Percentiles rank a stretch among this genome's conserved stretches.
These are phyloP conservation scores for Gigaspora rosea DNA, from an alignment of 192 early-diverging fungal genomes.

Conservation along the genomic window DNA sequence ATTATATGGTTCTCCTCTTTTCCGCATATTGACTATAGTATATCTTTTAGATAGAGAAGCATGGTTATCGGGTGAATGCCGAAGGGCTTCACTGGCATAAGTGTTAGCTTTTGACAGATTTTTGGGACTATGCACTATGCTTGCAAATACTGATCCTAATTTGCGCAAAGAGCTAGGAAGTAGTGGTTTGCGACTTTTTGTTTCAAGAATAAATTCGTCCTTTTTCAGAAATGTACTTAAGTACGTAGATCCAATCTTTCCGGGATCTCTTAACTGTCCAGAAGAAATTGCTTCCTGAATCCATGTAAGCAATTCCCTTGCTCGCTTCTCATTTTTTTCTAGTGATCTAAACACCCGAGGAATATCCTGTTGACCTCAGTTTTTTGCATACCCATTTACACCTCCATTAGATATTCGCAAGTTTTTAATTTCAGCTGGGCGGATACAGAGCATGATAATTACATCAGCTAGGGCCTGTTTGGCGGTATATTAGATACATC, in stretches of 20 bases:
- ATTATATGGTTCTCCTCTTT: neutral
- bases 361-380: neutral
- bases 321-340: neutral
- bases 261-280: neutral
- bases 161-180: conserved; percentile 1
- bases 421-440: conserved; percentile 18
- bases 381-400: conserved; percentile 4
- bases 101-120: neutral
- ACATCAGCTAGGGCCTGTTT: conserved; percentile 12
- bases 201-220: neutral
- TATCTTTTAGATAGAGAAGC: neutral
- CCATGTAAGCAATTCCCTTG: conserved; percentile 13
- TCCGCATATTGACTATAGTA: neutral
- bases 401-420: neutral
- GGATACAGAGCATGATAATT: conserved; percentile 21
- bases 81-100: neutral
- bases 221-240: neutral
- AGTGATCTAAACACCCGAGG: conserved; percentile 1
- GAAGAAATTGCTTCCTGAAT: neutral
- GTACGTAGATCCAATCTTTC: neutral
- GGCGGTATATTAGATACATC: neutral
- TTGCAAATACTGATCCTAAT: neutral
- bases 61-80: neutral
- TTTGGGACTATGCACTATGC: neutral
- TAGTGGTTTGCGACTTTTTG: neutral